Percentiles rank a stretch among this genome's conserved stretches.
These are phyloP conservation scores for Salicornia ramosissima DNA, from an alignment of 148 eudicot genomes.

Conservation along the genomic window DNA sequence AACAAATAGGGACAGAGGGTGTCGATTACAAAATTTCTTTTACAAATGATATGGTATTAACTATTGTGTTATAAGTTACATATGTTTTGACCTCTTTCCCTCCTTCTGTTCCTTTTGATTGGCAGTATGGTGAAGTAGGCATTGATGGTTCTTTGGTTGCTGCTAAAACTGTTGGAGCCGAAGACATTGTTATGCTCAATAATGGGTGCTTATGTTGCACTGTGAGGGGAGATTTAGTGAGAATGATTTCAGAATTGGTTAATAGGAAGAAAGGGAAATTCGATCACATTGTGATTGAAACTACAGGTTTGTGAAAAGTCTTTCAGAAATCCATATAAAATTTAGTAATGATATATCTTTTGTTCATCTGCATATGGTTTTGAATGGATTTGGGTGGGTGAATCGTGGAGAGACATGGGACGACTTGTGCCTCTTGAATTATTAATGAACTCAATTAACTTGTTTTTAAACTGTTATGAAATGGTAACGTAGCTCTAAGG, in stretches of 20 bases:
- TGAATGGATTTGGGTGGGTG: not conserved
- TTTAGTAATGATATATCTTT: not conserved
- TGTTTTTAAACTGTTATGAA: not conserved
- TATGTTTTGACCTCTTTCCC: constrained; percentile 4
- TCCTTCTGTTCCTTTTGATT: constrained; percentile 2
- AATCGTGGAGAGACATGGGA: not conserved
- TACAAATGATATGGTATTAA: not conserved
- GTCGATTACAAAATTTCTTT: not conserved
- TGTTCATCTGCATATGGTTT: not conserved
- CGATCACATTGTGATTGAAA: constrained; percentile 95
- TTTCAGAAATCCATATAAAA: not conserved
- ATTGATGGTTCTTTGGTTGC: constrained; percentile 80
- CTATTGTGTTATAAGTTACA: not conserved
- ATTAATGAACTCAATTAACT: not conserved
- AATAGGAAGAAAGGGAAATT: constrained; percentile 76
- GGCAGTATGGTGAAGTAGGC: constrained; percentile 50
- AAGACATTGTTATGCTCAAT: constrained; percentile 96
- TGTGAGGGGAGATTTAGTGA: constrained; percentile 97
- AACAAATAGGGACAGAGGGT: no score
- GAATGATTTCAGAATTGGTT: constrained; percentile 88
- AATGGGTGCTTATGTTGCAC: constrained; percentile 98
- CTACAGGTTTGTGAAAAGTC: constrained; percentile 59
- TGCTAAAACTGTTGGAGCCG: constrained; percentile 79
- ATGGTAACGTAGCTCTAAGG: not conserved
- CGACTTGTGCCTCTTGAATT: not conserved